phyloP scores from a whole-genome alignment of 2,329 filamentous ascomycete species.

The Monosporascus sp. region DNA sequence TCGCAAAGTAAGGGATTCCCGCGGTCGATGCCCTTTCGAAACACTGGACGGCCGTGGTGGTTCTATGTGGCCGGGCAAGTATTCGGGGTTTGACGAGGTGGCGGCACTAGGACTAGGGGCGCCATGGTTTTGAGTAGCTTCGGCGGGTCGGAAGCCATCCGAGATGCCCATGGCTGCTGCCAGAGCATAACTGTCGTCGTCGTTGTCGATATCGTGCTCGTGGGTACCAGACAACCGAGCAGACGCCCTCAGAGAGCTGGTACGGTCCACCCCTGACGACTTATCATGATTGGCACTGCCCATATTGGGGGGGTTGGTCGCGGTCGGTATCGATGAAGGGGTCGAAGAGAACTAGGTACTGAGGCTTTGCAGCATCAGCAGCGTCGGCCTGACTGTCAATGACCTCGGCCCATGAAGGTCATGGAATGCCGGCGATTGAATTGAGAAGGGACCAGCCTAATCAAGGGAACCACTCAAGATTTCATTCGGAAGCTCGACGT shows the following conservation, averaged over 20 bases:
- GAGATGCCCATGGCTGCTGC: slow-evolving; percentile 43
- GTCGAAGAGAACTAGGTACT: slow-evolving; percentile 12
- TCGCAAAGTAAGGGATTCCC: slow-evolving; percentile 47
- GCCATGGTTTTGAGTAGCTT: slow-evolving; percentile 19
- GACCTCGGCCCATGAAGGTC: slow-evolving; percentile 18
- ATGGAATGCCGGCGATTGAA: slow-evolving; percentile 13
- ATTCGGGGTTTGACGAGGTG: slow-evolving; percentile 13
- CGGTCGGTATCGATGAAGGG: slow-evolving; percentile 10
- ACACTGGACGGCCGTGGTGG: slow-evolving; percentile 47
- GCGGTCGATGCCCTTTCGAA: slow-evolving; percentile 44
- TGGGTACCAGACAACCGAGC: slow-evolving; percentile 29
- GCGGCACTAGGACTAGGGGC: slow-evolving; percentile 8
- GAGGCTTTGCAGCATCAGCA: slow-evolving; percentile 23
- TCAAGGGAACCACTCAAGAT: too few species aligned
- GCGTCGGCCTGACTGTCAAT: slow-evolving; percentile 15
- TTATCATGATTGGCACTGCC: slow-evolving; percentile 32
- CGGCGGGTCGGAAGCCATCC: slow-evolving; percentile 26
- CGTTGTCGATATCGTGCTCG: slow-evolving; percentile 32
- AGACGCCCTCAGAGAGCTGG: slow-evolving; percentile 38
- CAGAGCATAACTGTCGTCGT: slow-evolving; percentile 40
- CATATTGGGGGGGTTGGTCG: slow-evolving; percentile 28
- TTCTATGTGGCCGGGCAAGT: slow-evolving; percentile 13
- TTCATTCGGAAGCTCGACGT: too few species aligned
- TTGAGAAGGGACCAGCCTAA: too few species aligned
- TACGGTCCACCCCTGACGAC: slow-evolving; percentile 35